Percentiles rank a stretch among this genome's conserved stretches.
Evolutionary conservation across 345 rosid species (phyloP).

Genomic region (Lumnitzera racemosa): DNA sequence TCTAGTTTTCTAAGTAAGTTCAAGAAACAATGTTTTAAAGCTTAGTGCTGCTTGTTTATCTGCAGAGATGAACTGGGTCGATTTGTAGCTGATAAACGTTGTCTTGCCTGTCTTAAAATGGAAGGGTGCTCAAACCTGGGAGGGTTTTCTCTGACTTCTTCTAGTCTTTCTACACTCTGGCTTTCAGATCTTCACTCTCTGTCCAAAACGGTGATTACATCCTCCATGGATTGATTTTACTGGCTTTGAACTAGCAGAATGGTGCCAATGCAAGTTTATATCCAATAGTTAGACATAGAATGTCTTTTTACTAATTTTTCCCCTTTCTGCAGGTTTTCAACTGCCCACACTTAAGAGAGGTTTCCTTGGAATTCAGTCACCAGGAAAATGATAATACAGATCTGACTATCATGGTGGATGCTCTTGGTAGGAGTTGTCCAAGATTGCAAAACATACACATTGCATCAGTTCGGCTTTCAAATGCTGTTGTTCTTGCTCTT

Average conservation of each 20-base stretch:
- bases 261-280: neutral
- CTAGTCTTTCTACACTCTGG: slow-evolving; percentile 83
- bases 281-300: neutral
- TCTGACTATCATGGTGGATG: slow-evolving; percentile 56
- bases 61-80: slow-evolving; percentile 87
- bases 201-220: slow-evolving; percentile 63
- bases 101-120: slow-evolving; percentile 80
- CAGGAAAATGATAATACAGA: slow-evolving; percentile 77
- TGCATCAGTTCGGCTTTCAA: slow-evolving; percentile 76
- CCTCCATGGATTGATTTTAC: neutral
- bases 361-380: slow-evolving; percentile 76
- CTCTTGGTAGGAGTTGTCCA: slow-evolving; percentile 68
- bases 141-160: slow-evolving; percentile 66
- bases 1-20: too few relatives aligned
- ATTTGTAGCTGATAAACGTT: slow-evolving; percentile 88
- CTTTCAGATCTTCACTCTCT: slow-evolving; percentile 73
- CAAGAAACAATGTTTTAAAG: neutral
- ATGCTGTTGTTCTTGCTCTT: slow-evolving; percentile 77
- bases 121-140: slow-evolving; percentile 91
- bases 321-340: slow-evolving; percentile 45
- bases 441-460: slow-evolving; percentile 77
- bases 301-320: slow-evolving; percentile 5
- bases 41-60: neutral
- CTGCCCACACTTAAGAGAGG: slow-evolving; percentile 76
- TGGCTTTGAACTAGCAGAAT: too few relatives aligned